Evolutionary conservation across 2,329 filamentous ascomycete genomes (phyloP).

Genomic region (Xylaria sp.): DNA sequence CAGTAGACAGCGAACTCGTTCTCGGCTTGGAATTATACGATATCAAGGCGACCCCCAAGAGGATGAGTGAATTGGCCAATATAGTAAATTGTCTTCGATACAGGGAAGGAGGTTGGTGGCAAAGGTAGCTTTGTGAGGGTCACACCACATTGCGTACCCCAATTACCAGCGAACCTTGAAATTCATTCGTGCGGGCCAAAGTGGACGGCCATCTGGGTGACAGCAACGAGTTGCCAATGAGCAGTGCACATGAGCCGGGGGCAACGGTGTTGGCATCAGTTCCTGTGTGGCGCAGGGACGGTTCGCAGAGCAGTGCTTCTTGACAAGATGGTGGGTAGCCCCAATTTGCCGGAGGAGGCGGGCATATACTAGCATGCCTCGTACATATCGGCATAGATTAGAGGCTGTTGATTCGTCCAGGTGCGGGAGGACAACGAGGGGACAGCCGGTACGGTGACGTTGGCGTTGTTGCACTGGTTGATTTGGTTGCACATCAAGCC

Average conservation of each 20-base stretch:
- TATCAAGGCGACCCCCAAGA: not conserved
- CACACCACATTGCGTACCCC: constrained; percentile 28
- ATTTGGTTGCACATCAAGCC: constrained; percentile 8
- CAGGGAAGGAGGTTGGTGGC: constrained; percentile 11
- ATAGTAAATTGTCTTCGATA: constrained; percentile 18
- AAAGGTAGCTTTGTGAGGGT: constrained; percentile 11
- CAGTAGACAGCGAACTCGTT: not conserved
- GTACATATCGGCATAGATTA: constrained; percentile 39
- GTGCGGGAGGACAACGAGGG: constrained; percentile 38
- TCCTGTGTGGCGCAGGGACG: constrained; percentile 28
- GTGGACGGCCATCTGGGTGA: not conserved
- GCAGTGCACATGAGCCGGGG: constrained; percentile 8
- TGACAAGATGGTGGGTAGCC: constrained; percentile 27
- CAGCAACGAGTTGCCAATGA: constrained; percentile 1
- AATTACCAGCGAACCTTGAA: not conserved
- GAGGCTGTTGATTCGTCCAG: constrained; percentile 36
- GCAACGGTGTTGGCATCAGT: not conserved
- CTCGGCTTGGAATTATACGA: not conserved
- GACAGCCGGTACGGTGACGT: constrained; percentile 43
- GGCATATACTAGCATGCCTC: constrained; percentile 34
- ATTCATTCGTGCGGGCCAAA: constrained; percentile 13
- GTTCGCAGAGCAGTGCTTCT: constrained; percentile 13
- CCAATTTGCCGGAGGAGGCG: constrained; percentile 42
- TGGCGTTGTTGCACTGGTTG: constrained; percentile 24
- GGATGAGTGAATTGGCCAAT: constrained; percentile 1